A percentile compares a stretch with the other conserved stretches of the same genome.
These are phyloP conservation scores for Clarireedia homoeocarpa DNA, from an alignment of 2,329 filamentous ascomycete species.

Conservation along the genomic window DNA sequence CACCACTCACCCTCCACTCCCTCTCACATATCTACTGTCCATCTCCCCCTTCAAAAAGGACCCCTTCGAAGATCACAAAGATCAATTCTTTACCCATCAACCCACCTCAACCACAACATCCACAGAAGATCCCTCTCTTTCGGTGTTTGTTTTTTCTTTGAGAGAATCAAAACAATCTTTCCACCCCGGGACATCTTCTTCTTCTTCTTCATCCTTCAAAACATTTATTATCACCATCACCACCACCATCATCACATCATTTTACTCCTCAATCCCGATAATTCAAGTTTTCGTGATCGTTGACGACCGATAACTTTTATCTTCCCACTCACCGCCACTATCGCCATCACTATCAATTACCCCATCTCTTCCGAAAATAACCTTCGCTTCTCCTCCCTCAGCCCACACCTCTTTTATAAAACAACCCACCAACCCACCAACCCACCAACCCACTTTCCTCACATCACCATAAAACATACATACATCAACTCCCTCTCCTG, in stretches of 20 bases:
- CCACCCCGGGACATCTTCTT: not conserved
- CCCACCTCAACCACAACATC: not conserved
- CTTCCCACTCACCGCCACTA: conserved; percentile 11
- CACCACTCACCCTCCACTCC: not conserved
- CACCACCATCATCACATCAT: conserved; percentile 4
- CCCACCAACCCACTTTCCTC: conserved; percentile 6
- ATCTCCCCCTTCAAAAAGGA: conserved; percentile 2
- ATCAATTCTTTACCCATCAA: not conserved
- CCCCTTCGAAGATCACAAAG: not conserved
- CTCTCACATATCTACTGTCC: conserved; percentile 10
- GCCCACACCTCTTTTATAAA: conserved; percentile 6
- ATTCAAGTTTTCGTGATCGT: conserved; percentile 10
- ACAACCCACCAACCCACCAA: conserved; percentile 6
- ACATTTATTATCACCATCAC: not conserved
- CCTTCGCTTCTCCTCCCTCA: conserved; percentile 19
- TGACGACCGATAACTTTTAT: conserved; percentile 14
- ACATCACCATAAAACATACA: not conserved
- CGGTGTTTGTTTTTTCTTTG: not conserved
- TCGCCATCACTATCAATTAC: conserved; percentile 16
- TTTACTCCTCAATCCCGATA: conserved; percentile 15
- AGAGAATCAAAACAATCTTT: not conserved
- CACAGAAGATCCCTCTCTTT: not conserved
- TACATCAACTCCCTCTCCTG: not conserved
- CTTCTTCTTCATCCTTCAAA: not conserved
- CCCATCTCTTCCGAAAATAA: conserved; percentile 10